These are phyloP conservation scores for Thalia dealbata DNA, from an alignment of 176 grass and related monocot species.

Conservation along the genomic window DNA sequence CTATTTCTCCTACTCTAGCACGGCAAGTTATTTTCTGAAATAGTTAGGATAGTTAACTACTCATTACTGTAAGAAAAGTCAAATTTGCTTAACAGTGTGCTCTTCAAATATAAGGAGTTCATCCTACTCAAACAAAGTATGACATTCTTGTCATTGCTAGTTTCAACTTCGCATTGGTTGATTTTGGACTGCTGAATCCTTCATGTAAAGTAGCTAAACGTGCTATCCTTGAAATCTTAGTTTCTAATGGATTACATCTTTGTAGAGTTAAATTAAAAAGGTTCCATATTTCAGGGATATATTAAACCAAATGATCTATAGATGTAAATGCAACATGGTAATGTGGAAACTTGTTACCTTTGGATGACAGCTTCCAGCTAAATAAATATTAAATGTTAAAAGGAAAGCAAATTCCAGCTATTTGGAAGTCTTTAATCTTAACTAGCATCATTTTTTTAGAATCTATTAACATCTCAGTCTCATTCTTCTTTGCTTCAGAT, in stretches of 20 bases:
- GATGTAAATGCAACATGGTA: no score
- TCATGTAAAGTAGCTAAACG: not conserved
- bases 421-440: no score
- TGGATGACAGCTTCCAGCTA: no score
- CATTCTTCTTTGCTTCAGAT: no score
- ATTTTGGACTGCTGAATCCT: not conserved
- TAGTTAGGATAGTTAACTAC: not conserved
- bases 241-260: not conserved
- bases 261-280: not conserved
- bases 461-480: no score
- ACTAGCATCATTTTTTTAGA: no score
- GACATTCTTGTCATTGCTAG: not conserved
- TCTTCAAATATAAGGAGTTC: not conserved
- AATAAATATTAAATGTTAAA: no score
- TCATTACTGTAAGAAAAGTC: not conserved
- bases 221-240: not conserved
- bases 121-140: not conserved
- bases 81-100: not conserved
- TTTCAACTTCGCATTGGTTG: not conserved
- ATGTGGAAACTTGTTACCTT: no score
- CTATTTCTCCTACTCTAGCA: not conserved
- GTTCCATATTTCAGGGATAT: not conserved
- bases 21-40: not conserved
- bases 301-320: no score
- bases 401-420: no score